Evolutionary conservation across 768 basidiomycete genomes (phyloP).

Genomic region (Xerocomus brunneocitrinus): DNA sequence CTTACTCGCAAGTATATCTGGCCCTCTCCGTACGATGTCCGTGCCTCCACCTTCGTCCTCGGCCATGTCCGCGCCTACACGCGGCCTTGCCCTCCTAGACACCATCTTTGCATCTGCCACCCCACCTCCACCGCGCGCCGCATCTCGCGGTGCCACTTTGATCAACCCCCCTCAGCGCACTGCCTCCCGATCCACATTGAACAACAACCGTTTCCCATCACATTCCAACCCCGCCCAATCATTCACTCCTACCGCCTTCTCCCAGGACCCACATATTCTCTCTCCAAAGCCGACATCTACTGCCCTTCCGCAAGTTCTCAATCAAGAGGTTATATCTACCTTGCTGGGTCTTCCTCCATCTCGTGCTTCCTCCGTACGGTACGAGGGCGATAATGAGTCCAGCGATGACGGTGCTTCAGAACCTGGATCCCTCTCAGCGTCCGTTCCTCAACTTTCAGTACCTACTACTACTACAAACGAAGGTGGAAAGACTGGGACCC

Average conservation of each 20-base stretch:
- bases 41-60: slow-evolving; percentile 28
- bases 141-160: slow-evolving; percentile 14
- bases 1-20: slow-evolving; percentile 48
- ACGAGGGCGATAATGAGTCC: slow-evolving; percentile 57
- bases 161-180: slow-evolving; percentile 17
- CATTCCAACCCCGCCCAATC: slow-evolving; percentile 9
- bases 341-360: slow-evolving; percentile 52
- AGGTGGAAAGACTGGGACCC: slow-evolving; percentile 12
- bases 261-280: slow-evolving; percentile 38
- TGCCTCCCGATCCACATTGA: slow-evolving; percentile 10
- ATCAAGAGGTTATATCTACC: slow-evolving; percentile 63
- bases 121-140: slow-evolving; percentile 19
- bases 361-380: slow-evolving; percentile 38
- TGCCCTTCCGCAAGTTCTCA: slow-evolving; percentile 59
- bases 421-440: slow-evolving; percentile 38
- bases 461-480: slow-evolving; percentile 15
- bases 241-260: slow-evolving; percentile 18
- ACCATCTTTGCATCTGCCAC: slow-evolving; percentile 72
- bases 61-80: slow-evolving; percentile 26
- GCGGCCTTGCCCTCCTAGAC: slow-evolving; percentile 59
- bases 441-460: slow-evolving; percentile 33
- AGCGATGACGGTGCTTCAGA: slow-evolving; percentile 33
- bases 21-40: slow-evolving; percentile 31
- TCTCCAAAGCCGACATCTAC: slow-evolving; percentile 54
- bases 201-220: slow-evolving; percentile 3